Evolutionary conservation across 192 early-diverging fungal genomes (phyloP).

Genomic region (Lobosporangium transversale): DNA sequence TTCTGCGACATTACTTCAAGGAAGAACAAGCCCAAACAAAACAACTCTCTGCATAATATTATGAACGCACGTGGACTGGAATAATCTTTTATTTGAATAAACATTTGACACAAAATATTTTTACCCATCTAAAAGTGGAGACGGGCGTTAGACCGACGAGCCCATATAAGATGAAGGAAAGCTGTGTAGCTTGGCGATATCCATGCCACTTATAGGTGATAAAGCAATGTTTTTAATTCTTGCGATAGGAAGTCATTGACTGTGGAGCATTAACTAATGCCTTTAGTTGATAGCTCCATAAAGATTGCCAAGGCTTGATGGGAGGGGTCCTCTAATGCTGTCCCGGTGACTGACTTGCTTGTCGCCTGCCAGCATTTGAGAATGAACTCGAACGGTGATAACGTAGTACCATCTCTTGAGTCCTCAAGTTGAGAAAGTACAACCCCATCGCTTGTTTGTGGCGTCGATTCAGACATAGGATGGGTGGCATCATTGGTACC

Average conservation of each 20-base stretch:
- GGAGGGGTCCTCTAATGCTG: slow-evolving; percentile 20
- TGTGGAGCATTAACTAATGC: not conserved
- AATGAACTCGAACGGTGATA: slow-evolving; percentile 33
- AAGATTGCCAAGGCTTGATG: slow-evolving; percentile 20
- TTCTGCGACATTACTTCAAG: too few species aligned
- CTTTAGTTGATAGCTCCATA: slow-evolving; percentile 22
- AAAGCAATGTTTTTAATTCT: slow-evolving; percentile 31
- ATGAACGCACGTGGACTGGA: too few species aligned
- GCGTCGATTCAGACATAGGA: not conserved
- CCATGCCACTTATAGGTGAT: slow-evolving; percentile 22
- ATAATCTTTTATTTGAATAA: too few species aligned
- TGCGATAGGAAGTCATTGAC: slow-evolving; percentile 2
- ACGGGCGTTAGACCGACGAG: too few species aligned
- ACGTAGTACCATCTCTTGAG: not conserved
- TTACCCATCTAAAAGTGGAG: too few species aligned
- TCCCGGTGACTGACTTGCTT: slow-evolving; percentile 26
- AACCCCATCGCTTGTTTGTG: not conserved
- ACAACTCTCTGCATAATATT: too few species aligned
- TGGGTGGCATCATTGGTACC: slow-evolving; percentile 4
- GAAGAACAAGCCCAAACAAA: too few species aligned
- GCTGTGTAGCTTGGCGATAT: too few species aligned
- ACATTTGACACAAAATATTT: too few species aligned
- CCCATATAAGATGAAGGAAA: too few species aligned
- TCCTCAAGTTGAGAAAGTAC: not conserved
- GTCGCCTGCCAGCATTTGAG: slow-evolving; percentile 29